A percentile compares a stretch with the other conserved stretches of the same genome.
phyloP scores from a whole-genome alignment of 2,329 filamentous ascomycete genomes.

The Colletotrichum truncatum region DNA sequence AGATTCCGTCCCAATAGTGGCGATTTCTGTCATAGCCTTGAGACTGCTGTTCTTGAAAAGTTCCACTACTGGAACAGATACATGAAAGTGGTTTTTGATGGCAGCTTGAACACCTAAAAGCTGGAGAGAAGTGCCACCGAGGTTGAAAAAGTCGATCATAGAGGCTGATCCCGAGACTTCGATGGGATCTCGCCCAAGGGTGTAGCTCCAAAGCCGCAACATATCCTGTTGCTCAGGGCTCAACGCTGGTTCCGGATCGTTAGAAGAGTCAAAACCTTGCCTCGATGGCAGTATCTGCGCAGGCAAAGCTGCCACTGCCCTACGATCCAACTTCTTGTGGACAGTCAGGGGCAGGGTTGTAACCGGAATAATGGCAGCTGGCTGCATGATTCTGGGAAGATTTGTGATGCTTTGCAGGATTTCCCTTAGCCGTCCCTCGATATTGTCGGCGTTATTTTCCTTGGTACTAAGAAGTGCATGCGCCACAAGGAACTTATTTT shows the following conservation, averaged over 20 bases:
- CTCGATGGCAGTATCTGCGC: background rate
- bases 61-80: background rate
- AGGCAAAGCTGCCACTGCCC: background rate
- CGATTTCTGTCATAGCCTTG: background rate
- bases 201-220: background rate
- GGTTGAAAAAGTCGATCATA: background rate
- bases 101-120: background rate
- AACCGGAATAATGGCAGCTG: background rate
- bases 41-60: background rate
- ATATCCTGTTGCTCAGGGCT: background rate
- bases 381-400: background rate
- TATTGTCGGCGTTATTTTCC: background rate
- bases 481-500: background rate
- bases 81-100: background rate
- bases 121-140: background rate
- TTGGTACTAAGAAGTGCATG: background rate
- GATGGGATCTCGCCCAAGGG: background rate
- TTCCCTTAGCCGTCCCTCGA: too few species aligned
- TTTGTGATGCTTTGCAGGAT: background rate
- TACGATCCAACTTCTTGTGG: background rate
- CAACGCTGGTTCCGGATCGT: background rate
- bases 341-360: background rate
- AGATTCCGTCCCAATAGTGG: background rate
- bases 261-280: too few species aligned
- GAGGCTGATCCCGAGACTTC: background rate